Conservation (phyloP, 2,329 filamentous ascomycete genomes). For the Thielaviopsis punctulata region DNA sequence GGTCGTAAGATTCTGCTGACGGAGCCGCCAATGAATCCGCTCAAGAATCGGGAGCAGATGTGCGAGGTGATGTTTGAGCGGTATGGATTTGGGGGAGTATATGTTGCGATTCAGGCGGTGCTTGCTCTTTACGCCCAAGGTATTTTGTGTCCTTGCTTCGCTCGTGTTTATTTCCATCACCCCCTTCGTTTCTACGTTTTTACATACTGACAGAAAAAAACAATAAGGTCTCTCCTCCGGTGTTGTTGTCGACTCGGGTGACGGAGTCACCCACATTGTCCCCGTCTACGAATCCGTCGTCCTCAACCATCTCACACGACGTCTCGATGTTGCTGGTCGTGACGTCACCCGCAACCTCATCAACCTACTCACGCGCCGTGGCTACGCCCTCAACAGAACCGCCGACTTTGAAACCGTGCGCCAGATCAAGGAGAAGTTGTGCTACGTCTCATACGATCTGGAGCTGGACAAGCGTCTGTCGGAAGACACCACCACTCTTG, state of each 20-base stretch:
- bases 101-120: constrained; percentile 95
- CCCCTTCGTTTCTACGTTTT: background rate
- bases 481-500: constrained; percentile 91
- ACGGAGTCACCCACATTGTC: constrained; percentile 96
- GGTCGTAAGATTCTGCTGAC: constrained; percentile 95
- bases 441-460: constrained; percentile 96
- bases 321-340: constrained; percentile 86
- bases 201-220: background rate
- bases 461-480: constrained; percentile 90
- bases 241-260: constrained; percentile 96
- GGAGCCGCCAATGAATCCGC: constrained; percentile 93
- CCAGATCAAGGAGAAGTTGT: constrained; percentile 99
- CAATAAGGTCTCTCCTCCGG: constrained; percentile 61
- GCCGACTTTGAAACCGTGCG: constrained; percentile 98
- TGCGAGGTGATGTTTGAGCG: constrained; percentile 98
- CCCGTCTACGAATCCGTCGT: constrained; percentile 97
- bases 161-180: background rate
- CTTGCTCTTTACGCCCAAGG: constrained; percentile 92
- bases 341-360: constrained; percentile 98
- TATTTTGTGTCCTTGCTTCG: constrained; percentile 23
- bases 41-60: constrained; percentile 96
- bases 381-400: constrained; percentile 93
- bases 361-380: constrained; percentile 77
- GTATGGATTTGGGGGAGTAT: constrained; percentile 90
- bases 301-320: constrained; percentile 85